Evolutionary conservation across 495 filamentous ascomycete species (phyloP), one percentile per base, ranked within the genome.

Genomic region (Trichoderma orchidacearum): DNA sequence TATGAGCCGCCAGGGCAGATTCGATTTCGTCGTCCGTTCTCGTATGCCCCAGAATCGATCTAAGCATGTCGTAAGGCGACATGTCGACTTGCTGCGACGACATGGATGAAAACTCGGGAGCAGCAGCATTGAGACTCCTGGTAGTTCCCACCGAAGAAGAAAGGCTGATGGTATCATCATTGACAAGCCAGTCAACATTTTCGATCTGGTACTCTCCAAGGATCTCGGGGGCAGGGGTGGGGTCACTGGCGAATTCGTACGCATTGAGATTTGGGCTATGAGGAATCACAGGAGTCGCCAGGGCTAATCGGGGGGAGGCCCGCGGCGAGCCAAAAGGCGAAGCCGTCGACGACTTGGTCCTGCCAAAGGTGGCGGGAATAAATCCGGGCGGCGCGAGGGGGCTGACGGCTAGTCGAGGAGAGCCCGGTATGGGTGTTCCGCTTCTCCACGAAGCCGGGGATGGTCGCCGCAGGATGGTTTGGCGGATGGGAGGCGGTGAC

Each of bases 31-130:
- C 92, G 62, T 97, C 92, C 15, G 87, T 82, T 61, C 85, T 85
- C 57, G 86, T 84, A 63, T 91, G 90, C 11, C 92, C 90, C 31
- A 99, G 76, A 30, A 99, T 93, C 11, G 91, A 95, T 52, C 94
- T 86, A 41, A 99, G 75, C 77, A 99, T 99, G 68, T 99, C 94
- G 73, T 95, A 94, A 3, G 94, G 91, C 53, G 88, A 93, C 94
- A 99, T 99, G 63, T 97, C 90, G 59, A 74, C 75, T 60, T 86
- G 83, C 58, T 86, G 81, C 31, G 84, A 81, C 28, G 87, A 82
- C 58, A 88, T 80, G 17, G 55, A 57, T n/a, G 66, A 66, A 63
- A 89, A 94, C 56, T 91, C 83, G 15, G 90, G 85, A 7, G 85
- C 86, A 18, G 84, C 85, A 56, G 85, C 87, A 59, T 89, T 84